A percentile compares a stretch with the other conserved stretches of the same genome.
These are phyloP conservation scores for Lathyrus oleraceus DNA, from an alignment of 306 rosid species.

Conservation along the genomic window DNA sequence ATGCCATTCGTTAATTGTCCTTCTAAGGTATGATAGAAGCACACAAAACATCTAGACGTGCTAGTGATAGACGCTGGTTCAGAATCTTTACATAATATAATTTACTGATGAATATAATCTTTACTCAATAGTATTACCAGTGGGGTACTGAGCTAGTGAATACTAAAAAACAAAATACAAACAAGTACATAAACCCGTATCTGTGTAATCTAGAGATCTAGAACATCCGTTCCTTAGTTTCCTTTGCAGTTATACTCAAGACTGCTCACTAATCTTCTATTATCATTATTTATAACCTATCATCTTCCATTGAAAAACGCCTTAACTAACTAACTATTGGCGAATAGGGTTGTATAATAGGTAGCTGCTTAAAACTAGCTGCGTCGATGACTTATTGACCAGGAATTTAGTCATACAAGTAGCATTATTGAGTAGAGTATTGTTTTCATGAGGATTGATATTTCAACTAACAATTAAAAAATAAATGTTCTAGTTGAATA, in stretches of 20 bases:
- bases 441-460: not conserved
- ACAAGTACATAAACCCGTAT: not conserved
- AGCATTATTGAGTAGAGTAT: not conserved
- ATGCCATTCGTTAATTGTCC: slow-evolving; percentile 10
- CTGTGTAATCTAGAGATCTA: not conserved
- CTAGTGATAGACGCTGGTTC: slow-evolving; percentile 22
- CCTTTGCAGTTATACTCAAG: slow-evolving; percentile 5
- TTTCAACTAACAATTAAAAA: not conserved
- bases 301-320: not conserved
- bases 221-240: not conserved
- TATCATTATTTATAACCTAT: not conserved
- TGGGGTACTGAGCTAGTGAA: not conserved
- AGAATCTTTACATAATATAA: not conserved
- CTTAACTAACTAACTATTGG: not conserved
- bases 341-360: not conserved
- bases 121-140: not conserved
- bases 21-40: not conserved
- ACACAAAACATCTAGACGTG: not conserved
- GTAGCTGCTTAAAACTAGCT: slow-evolving; percentile 7
- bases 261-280: not conserved
- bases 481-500: not conserved
- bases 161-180: not conserved
- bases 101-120: not conserved
- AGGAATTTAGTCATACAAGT: not conserved
- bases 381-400: not conserved